Conservation (phyloP, 305 asterid genomes). For the Euphrasia arctica region DNA sequence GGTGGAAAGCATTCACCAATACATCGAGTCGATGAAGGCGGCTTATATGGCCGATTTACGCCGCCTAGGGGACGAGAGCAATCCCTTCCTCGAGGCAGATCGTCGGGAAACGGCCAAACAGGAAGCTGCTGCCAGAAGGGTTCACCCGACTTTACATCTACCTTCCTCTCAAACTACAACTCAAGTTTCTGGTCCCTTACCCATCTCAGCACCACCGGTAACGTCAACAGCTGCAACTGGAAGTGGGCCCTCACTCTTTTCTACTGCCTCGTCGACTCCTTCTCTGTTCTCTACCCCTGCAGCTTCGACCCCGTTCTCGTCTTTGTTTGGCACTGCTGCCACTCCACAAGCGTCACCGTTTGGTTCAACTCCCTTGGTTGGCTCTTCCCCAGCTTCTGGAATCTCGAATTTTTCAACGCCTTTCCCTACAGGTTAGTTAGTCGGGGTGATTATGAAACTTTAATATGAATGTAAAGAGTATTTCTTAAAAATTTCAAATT, state of each 20-base stretch:
- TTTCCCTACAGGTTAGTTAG: slow-evolving; percentile 62
- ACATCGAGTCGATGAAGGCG: slow-evolving; percentile 90
- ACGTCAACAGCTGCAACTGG: slow-evolving; percentile 54
- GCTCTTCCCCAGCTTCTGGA: too few relatives aligned
- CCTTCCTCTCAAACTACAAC: slow-evolving; percentile 66
- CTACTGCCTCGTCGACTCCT: slow-evolving; percentile 54
- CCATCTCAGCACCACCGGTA: slow-evolving; percentile 59
- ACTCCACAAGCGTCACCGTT: too few relatives aligned
- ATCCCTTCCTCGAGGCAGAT: slow-evolving; percentile 97
- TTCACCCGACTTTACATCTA: slow-evolving; percentile 87
- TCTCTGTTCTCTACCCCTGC: slow-evolving; percentile 73
- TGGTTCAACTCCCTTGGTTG: too few relatives aligned
- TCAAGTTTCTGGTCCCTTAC: slow-evolving; percentile 46
- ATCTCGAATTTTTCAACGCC: slow-evolving; percentile 60
- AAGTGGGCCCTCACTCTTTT: slow-evolving; percentile 60
- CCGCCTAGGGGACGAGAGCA: slow-evolving; percentile 67
- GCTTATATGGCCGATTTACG: slow-evolving; percentile 94
- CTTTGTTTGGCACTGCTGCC: slow-evolving; percentile 62
- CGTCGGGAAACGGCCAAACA: slow-evolving; percentile 85
- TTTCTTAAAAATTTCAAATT: not conserved
- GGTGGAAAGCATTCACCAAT: slow-evolving; percentile 95
- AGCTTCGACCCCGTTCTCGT: slow-evolving; percentile 35
- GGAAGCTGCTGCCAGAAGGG: slow-evolving; percentile 97
- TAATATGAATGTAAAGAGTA: too few relatives aligned
- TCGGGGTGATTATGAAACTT: too few relatives aligned